Evolutionary conservation across 2,329 filamentous ascomycete genomes (phyloP).

Genomic region (Knufia petricola): DNA sequence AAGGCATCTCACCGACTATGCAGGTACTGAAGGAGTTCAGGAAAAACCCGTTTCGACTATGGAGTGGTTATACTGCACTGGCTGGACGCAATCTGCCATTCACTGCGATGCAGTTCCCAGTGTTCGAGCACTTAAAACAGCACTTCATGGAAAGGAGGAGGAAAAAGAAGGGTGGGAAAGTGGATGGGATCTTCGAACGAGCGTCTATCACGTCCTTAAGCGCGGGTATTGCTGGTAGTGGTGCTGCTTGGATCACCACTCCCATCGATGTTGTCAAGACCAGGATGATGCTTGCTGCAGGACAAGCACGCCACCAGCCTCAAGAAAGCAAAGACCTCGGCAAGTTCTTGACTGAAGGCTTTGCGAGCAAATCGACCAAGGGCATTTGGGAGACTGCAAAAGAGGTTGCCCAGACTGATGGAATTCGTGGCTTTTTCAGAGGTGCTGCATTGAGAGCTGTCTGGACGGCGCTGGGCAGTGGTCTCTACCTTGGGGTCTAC

Average conservation of each 20-base stretch:
- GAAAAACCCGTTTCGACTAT: constrained; percentile 46
- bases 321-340: constrained; percentile 12
- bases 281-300: constrained; percentile 68
- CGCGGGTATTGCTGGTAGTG: constrained; percentile 62
- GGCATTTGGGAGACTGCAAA: constrained; percentile 51
- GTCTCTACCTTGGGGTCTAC: constrained; percentile 77
- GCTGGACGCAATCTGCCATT: constrained; percentile 77
- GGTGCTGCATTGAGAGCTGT: constrained; percentile 62
- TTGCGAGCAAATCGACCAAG: constrained; percentile 26
- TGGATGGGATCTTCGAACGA: constrained; percentile 49
- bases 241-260: constrained; percentile 74
- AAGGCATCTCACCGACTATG: constrained; percentile 38
- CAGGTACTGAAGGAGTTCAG: constrained; percentile 49
- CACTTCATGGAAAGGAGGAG: constrained; percentile 39
- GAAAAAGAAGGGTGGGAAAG: constrained; percentile 30
- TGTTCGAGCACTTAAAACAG: constrained; percentile 64
- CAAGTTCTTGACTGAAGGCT: constrained; percentile 6
- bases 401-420: constrained; percentile 57
- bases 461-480: constrained; percentile 77
- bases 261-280: constrained; percentile 88
- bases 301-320: constrained; percentile 18
- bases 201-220: constrained; percentile 62
- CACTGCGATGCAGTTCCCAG: constrained; percentile 78
- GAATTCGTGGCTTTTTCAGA: constrained; percentile 61
- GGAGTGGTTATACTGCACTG: constrained; percentile 69